Evolutionary conservation across 495 filamentous ascomycete genomes (phyloP).

Genomic region (Neurospora sp.): DNA sequence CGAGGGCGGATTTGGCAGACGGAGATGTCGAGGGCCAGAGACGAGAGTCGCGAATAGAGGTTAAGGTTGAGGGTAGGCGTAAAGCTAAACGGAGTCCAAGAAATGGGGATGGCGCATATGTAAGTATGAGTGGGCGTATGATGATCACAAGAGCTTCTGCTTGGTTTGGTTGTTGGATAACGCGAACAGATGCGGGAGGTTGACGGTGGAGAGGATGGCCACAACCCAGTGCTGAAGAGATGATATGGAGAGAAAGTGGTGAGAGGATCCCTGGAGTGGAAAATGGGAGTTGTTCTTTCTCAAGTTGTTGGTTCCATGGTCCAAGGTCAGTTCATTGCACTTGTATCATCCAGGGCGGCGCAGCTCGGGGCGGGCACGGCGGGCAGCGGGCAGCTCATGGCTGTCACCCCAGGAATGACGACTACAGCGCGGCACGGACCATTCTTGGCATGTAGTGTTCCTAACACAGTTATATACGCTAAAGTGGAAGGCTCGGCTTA

Average conservation of each 20-base stretch:
- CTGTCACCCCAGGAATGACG: neutral
- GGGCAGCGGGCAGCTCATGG: neutral
- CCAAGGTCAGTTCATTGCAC: neutral
- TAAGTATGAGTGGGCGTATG: neutral
- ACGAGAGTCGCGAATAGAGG: neutral
- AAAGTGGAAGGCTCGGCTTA: neutral
- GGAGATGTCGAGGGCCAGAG: neutral
- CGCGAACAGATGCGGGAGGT: neutral
- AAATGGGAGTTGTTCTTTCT: neutral
- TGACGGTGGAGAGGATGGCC: neutral
- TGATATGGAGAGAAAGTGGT: neutral
- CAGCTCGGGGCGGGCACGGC: neutral
- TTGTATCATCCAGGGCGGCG: neutral
- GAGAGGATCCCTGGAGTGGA: neutral
- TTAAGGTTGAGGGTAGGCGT: neutral
- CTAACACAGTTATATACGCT: neutral
- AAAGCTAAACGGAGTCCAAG: neutral
- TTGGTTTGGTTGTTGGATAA: neutral
- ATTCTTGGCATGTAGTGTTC: neutral
- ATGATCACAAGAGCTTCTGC: neutral
- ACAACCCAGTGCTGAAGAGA: neutral
- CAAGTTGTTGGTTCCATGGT: neutral
- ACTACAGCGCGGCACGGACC: neutral
- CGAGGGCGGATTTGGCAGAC: neutral
- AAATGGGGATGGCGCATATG: neutral